phyloP scores from a whole-genome alignment of 345 rosid genomes.

The Isatis tinctoria region DNA sequence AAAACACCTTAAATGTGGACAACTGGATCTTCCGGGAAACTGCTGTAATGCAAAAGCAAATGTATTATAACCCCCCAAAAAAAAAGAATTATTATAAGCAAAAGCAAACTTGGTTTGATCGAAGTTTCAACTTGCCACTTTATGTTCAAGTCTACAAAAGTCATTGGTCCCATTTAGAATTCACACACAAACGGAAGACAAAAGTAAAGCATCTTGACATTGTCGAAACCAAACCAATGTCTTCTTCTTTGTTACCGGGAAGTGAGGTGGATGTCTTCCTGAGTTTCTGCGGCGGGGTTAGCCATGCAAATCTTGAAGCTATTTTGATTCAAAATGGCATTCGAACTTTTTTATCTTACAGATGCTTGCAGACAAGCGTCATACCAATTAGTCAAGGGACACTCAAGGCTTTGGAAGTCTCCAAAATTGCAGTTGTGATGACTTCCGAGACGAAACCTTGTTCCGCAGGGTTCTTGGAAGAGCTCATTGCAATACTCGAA shows the following conservation, averaged over 20 bases:
- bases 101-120: no score
- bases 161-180: no score
- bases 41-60: no score
- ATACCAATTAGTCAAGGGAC: background rate
- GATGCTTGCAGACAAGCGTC: background rate
- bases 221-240: background rate
- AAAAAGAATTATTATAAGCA: no score
- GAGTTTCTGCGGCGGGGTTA: background rate
- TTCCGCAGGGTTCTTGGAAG: background rate
- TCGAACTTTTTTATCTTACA: background rate
- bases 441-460: background rate
- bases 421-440: background rate
- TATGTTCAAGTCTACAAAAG: no score
- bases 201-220: background rate
- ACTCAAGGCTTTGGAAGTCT: background rate
- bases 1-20: no score
- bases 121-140: no score
- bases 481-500: background rate
- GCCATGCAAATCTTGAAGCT: background rate
- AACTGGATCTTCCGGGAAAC: no score
- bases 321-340: background rate
- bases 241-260: background rate
- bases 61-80: no score
- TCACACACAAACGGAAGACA: background rate
- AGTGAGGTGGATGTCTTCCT: background rate